Evolutionary conservation across 805 yeast species (phyloP), one percentile per base, ranked within the genome.

Genomic region (Pichia phayaonensis): DNA sequence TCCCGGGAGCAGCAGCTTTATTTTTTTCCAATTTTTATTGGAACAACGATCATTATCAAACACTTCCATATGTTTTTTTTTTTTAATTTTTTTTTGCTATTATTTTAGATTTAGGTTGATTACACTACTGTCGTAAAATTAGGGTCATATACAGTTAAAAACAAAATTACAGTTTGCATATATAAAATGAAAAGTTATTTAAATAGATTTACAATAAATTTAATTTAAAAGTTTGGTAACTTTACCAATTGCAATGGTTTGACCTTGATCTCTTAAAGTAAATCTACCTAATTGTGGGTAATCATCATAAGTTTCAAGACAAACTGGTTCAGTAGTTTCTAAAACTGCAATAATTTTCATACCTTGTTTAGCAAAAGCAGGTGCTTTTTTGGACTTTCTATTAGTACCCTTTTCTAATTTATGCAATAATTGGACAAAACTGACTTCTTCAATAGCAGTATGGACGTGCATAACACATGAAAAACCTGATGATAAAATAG

Each of bases 381-480:
- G 99, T 34, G 99, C 87, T 69, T 87, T 90, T 79, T 90, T 94
- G 54, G 96, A 87, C 71, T 83, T 86, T 75, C 97, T 85, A 79
- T 92, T 92, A 51, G 98, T 90, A 56, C 97, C 97, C 75, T 87
- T 92, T 70, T 94, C 96, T 62, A 94, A 76, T 72, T 92, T 90
- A 74, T 94, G 98, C 65, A 90, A 76, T 68, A 94, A 77, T 62
- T 83, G 82, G 47, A 83, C 76, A 65, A 94, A 80, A 24, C 77
- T 77, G 48, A 94, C 96, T 71, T 94, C 99, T 72, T 94, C 98
- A 60, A 92, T 90, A 50, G 98, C 98, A 46, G 98, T 89, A 74
- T 94, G 99, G 61, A 94, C 85, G 66, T 94, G 99, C 97, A 94
- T 92, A 50, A 94, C 97, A 79, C 98, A 94, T 15, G 97, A 83